These are phyloP conservation scores for Lepraria neglecta DNA, from an alignment of 495 filamentous ascomycete species.

Conservation along the genomic window DNA sequence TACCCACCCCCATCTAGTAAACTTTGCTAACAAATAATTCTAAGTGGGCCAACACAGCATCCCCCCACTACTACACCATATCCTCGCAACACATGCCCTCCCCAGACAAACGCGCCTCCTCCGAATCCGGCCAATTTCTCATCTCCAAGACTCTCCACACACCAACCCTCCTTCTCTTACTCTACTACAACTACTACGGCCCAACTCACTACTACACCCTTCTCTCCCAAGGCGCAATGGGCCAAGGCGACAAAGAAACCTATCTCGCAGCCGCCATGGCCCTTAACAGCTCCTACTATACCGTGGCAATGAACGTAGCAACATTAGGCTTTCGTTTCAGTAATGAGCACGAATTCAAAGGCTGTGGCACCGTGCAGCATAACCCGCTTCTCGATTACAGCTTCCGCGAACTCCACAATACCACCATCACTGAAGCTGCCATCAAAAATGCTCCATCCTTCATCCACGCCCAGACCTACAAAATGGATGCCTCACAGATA, in stretches of 20 bases:
- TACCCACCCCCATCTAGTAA: not conserved
- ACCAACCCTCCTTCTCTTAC: conserved; percentile 47
- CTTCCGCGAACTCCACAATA: not conserved
- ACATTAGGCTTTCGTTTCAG: conserved; percentile 37
- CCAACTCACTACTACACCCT: conserved; percentile 53
- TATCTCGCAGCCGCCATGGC: conserved; percentile 51
- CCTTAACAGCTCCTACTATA: conserved; percentile 44
- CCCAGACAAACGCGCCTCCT: conserved; percentile 38
- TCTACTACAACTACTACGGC: conserved; percentile 61
- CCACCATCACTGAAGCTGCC: not conserved
- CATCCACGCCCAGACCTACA: conserved; percentile 34
- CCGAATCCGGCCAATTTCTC: conserved; percentile 54
- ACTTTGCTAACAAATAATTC: not conserved
- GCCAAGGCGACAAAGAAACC: conserved; percentile 61
- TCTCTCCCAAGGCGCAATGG: conserved; percentile 49
- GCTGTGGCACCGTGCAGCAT: conserved; percentile 42
- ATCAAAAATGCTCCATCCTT: conserved; percentile 25
- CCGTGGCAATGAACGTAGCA: conserved; percentile 42
- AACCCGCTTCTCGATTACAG: conserved; percentile 41
- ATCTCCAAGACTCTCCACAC: conserved; percentile 51
- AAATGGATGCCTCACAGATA: conserved; percentile 32
- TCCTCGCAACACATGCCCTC: conserved; percentile 41
- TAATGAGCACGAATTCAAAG: conserved; percentile 30
- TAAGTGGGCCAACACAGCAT: conserved; percentile 45
- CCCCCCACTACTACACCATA: conserved; percentile 49